A percentile compares a stretch with the other conserved stretches of the same genome.
Conservation (phyloP, 2,329 filamentous ascomycete genomes). For the Chaetomium sp. region DNA sequence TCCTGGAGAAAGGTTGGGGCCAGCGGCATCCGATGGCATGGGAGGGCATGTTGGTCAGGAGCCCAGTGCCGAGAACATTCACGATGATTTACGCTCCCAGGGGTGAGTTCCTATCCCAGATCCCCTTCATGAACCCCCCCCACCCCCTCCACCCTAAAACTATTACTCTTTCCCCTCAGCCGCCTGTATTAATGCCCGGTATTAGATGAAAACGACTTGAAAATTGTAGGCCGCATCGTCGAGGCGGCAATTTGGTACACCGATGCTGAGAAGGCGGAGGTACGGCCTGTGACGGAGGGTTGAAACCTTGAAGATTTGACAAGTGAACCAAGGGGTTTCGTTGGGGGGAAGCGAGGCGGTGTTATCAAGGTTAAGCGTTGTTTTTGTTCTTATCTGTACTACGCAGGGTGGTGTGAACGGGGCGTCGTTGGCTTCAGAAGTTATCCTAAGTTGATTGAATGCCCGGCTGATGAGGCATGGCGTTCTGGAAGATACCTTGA, state of each 20-base stretch:
- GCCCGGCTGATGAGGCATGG: too few relatives aligned
- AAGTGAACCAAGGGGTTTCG: background rate
- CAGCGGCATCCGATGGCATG: constrained; percentile 63
- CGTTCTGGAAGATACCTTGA: too few relatives aligned
- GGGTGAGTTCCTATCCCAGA: constrained; percentile 30
- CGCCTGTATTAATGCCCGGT: background rate
- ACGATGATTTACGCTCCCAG: constrained; percentile 77
- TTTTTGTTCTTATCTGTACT: too few relatives aligned
- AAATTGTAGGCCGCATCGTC: constrained; percentile 61
- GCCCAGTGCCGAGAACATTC: constrained; percentile 68
- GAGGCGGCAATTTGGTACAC: constrained; percentile 67
- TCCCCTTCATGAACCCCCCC: too few relatives aligned
- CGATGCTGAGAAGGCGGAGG: constrained; percentile 38
- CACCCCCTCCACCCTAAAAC: too few relatives aligned
- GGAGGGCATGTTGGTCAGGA: constrained; percentile 56
- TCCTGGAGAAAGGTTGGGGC: constrained; percentile 73
- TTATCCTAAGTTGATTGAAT: too few relatives aligned
- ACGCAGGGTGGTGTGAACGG: too few relatives aligned
- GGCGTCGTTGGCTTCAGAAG: too few relatives aligned
- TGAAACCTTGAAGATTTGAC: background rate
- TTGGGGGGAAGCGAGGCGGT: background rate
- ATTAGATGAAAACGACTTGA: constrained; percentile 57
- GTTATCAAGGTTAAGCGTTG: too few relatives aligned
- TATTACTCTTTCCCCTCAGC: background rate
- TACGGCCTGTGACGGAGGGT: constrained; percentile 2